Conservation (phyloP, 192 early-diverging fungal genomes). For the Coemansia sp. region DNA sequence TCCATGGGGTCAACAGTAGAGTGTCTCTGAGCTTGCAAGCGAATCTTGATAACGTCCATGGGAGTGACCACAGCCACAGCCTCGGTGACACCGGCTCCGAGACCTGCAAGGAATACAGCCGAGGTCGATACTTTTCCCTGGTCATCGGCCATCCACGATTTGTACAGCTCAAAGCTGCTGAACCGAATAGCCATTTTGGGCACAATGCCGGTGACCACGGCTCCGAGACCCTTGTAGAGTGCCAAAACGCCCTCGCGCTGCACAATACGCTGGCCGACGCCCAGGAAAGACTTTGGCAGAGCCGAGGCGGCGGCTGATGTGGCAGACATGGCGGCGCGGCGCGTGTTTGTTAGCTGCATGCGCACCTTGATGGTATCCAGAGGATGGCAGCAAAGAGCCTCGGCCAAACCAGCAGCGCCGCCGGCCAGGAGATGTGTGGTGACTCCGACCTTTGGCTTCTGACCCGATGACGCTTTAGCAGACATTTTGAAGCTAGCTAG, state of each 20-base stretch:
- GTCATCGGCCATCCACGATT: conserved; percentile 66
- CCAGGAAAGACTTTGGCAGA: conserved; percentile 62
- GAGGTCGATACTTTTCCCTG: conserved; percentile 64
- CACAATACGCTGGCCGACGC: conserved; percentile 81
- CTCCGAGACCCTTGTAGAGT: conserved; percentile 97
- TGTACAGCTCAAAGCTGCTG: conserved; percentile 93
- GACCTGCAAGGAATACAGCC: conserved; percentile 79
- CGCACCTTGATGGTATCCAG: conserved; percentile 98
- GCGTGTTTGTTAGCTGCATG: conserved; percentile 82
- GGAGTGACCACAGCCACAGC: conserved; percentile 93
- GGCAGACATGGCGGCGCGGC: conserved; percentile 8
- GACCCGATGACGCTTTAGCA: no score
- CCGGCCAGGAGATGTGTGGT: conserved; percentile 82
- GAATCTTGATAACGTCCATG: conserved; percentile 99
- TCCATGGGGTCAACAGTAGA: conserved; percentile 96
- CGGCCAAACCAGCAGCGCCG: conserved; percentile 87
- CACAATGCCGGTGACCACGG: conserved; percentile 93
- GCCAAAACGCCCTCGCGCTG: conserved; percentile 82
- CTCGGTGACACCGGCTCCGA: conserved; percentile 91
- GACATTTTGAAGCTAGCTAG: background rate
- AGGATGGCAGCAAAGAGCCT: conserved; percentile 87
- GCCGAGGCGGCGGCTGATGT: conserved; percentile 5
- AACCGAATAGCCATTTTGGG: conserved; percentile 99
- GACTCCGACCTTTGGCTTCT: conserved; percentile 56
- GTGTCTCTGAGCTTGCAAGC: conserved; percentile 93